phyloP scores from a whole-genome alignment of 495 filamentous ascomycete species.

The Penicillium chermesinum region DNA sequence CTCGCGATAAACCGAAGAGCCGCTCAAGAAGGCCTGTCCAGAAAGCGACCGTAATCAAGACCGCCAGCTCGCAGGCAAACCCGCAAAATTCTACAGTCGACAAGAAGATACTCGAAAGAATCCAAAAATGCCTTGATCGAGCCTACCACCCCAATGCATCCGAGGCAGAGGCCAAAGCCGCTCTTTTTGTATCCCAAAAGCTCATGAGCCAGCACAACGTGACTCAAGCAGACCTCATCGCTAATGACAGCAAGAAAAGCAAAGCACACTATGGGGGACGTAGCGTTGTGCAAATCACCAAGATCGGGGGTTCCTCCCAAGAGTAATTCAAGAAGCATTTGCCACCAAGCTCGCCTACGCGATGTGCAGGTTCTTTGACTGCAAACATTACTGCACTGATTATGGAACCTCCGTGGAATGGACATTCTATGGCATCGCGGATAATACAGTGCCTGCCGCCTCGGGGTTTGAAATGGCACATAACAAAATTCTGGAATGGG shows the following conservation, averaged over 20 bases:
- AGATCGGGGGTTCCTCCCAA: neutral
- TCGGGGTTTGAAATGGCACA: conserved; percentile 25
- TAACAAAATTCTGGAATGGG: conserved; percentile 27
- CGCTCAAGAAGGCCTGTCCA: neutral
- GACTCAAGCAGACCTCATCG: conserved; percentile 23
- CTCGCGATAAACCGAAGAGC: neutral
- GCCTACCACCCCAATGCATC: conserved; percentile 15
- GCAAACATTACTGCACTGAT: conserved; percentile 4
- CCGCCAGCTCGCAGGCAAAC: neutral
- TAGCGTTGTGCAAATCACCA: conserved; percentile 15
- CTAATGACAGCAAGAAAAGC: conserved; percentile 7
- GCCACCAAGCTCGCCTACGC: conserved; percentile 1
- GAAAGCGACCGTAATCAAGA: conserved; percentile 1
- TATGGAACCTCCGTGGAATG: neutral
- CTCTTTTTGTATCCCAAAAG: conserved; percentile 22
- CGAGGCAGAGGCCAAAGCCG: conserved; percentile 14
- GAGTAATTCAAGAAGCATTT: conserved; percentile 6
- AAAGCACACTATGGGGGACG: conserved; percentile 14
- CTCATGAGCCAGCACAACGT: conserved; percentile 27
- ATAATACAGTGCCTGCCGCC: conserved; percentile 30
- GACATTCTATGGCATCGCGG: conserved; percentile 29
- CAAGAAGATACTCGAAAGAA: conserved; percentile 19
- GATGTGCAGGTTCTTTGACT: conserved; percentile 10
- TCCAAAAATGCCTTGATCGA: conserved; percentile 28
- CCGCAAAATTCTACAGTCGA: neutral